A percentile compares a stretch with the other conserved stretches of the same genome.
phyloP scores from a whole-genome alignment of 495 filamentous ascomycete genomes.

The Aspergillus taichungensis region DNA sequence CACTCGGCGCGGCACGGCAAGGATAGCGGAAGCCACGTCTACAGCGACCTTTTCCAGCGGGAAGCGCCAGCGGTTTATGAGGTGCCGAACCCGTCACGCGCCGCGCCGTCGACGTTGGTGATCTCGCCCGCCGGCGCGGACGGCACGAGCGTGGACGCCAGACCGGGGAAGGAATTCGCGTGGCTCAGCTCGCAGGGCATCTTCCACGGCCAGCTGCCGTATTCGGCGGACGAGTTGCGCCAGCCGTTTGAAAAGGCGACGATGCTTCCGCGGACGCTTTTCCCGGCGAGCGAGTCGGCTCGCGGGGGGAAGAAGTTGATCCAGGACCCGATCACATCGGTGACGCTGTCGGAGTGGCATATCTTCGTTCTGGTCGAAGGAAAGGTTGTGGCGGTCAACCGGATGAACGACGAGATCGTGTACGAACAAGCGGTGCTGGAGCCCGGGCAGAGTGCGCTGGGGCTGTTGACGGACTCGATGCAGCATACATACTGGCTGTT shows the following conservation, averaged over 20 bases:
- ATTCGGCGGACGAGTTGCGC: slow-evolving; percentile 35
- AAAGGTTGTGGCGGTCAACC: slow-evolving; percentile 72
- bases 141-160: slow-evolving; percentile 29
- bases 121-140: slow-evolving; percentile 67
- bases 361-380: slow-evolving; percentile 77
- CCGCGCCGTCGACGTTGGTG: slow-evolving; percentile 53
- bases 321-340: slow-evolving; percentile 64
- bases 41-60: slow-evolving; percentile 75
- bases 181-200: slow-evolving; percentile 86
- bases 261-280: slow-evolving; percentile 60
- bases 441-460: slow-evolving; percentile 64
- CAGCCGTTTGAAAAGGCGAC: slow-evolving; percentile 62
- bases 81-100: slow-evolving; percentile 41
- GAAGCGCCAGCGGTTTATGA: slow-evolving; percentile 73
- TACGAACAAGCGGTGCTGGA: slow-evolving; percentile 84
- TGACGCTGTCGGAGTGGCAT: slow-evolving; percentile 88
- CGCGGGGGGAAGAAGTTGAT: slow-evolving; percentile 54
- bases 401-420: slow-evolving; percentile 72
- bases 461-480: slow-evolving; percentile 75
- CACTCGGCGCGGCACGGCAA: slow-evolving; percentile 61
- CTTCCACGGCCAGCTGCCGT: slow-evolving; percentile 66
- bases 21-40: slow-evolving; percentile 76
- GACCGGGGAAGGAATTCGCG: slow-evolving; percentile 66
- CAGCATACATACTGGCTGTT: slow-evolving; percentile 98
- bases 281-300: slow-evolving; percentile 57